Base-by-base conservation (phyloP, 805 yeast species). In the Candida pseudoglaebosa region DNA sequence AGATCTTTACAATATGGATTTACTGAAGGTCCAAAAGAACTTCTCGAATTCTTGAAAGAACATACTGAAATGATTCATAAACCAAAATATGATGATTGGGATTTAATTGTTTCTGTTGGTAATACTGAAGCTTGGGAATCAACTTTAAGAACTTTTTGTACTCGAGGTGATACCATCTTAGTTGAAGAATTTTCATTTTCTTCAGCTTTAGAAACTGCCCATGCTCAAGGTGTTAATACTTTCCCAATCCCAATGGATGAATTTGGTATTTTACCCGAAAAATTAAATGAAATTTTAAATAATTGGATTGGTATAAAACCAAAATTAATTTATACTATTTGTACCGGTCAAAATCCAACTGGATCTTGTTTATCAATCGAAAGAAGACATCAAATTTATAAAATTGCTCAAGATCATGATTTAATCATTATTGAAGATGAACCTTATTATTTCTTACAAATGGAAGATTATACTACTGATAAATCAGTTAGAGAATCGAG, bases 261-360 rank as follows among this genome's bases (percentile, higher is more conserved):
- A 17, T 71, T 74, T 44, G 98, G 98, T 45, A 72, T 88, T 37
- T 62, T 82, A 37, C 95, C 96, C 10, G 82, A 77, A 43, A 75
- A 76, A 36, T 68, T 91, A 39, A 90, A 71, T 28, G 50, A 59
- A 8, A 61, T 81, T 37, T 65, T 91, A 53, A 75, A 71, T 44
- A 67, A 74, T 56, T 90, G 97, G 97, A 71, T 71, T 10, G 81
- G 67, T 40, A 75, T 77, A 42, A 80, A 80, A 62, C 98, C 98
- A 49, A 88, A 84, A 62, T 68, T 91, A 43, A 71, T 91, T 51
- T 93, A 93, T 77, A 81, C 93, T 29, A 87, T 91, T 52, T 83
- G 93, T 48, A 93, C 98, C 6, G 99, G 99, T 46, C 98, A 93
- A 70, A 91, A 91, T 74, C 99, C 99, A 47, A 90, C 97, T 14